Conservation (phyloP, 352 stramenopile species). For the Globisporangium nodosum region DNA sequence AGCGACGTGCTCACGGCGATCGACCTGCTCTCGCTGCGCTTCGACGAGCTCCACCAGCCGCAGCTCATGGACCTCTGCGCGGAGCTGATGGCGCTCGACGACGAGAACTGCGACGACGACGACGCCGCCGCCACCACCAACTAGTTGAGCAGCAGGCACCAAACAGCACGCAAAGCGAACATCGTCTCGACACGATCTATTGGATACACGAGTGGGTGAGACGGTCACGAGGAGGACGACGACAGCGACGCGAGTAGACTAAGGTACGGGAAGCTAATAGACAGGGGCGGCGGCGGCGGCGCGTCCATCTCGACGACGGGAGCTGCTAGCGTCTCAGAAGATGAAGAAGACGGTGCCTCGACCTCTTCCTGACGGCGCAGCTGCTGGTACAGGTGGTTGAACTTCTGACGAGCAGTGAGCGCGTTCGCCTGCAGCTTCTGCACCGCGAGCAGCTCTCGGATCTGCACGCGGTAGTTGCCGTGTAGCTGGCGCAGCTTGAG, state of each 20-base stretch:
- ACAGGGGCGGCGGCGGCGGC: conserved; percentile 2
- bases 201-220: neutral
- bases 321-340: neutral
- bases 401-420: conserved; percentile 35
- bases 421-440: conserved; percentile 51
- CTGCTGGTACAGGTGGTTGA: conserved; percentile 24
- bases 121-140: neutral
- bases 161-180: neutral
- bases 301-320: neutral
- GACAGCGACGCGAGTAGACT: conserved; percentile 4
- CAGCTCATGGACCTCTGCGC: conserved; percentile 58
- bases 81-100: conserved; percentile 46
- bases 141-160: neutral
- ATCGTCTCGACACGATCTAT: neutral
- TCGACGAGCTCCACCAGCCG: conserved; percentile 55
- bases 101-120: conserved; percentile 18
- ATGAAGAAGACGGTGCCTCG: too few relatives aligned
- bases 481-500: conserved; percentile 45
- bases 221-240: conserved; percentile 6
- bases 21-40: conserved; percentile 70
- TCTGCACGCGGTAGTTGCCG: conserved; percentile 30
- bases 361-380: neutral
- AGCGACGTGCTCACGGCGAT: conserved; percentile 61
- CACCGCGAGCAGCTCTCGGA: conserved; percentile 34
- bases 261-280: conserved; percentile 17